These are phyloP conservation scores for Debaryomyces psychrophilus DNA, from an alignment of 1,139 yeast species.

Conservation along the genomic window DNA sequence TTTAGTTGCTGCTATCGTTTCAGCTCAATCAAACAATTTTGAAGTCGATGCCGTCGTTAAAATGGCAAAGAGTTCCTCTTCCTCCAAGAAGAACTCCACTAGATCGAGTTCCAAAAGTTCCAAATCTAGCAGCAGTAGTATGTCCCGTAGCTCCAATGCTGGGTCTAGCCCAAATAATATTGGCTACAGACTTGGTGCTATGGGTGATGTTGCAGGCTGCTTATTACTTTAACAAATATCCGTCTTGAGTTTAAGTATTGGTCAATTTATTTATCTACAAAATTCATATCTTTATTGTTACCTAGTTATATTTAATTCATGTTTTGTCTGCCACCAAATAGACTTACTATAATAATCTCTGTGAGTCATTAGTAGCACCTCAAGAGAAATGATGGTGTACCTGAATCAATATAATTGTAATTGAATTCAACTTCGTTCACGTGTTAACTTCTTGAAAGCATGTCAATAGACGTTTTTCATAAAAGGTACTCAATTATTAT, in stretches of 20 bases:
- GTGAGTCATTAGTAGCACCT: too few species aligned
- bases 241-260: too few species aligned
- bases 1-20: slow-evolving; percentile 12
- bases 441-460: too few species aligned
- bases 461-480: too few species aligned
- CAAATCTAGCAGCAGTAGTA: not conserved
- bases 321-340: not conserved
- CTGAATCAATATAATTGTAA: too few species aligned
- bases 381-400: too few species aligned
- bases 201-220: slow-evolving; percentile 32
- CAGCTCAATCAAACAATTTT: slow-evolving; percentile 8
- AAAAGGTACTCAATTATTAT: too few species aligned
- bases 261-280: too few species aligned
- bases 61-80: slow-evolving; percentile 13
- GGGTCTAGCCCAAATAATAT: slow-evolving; percentile 2
- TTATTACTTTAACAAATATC: slow-evolving; percentile 36
- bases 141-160: not conserved
- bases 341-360: not conserved
- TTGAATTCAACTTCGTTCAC: too few species aligned
- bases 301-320: not conserved
- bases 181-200: slow-evolving; percentile 13
- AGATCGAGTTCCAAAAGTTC: slow-evolving; percentile 6
- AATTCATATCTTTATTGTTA: not conserved
- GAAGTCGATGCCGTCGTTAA: slow-evolving; percentile 7
- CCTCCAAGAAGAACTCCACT: slow-evolving; percentile 12